phyloP scores from a whole-genome alignment of 169 alveolate species.

The Cryptosporidium ryanae region DNA sequence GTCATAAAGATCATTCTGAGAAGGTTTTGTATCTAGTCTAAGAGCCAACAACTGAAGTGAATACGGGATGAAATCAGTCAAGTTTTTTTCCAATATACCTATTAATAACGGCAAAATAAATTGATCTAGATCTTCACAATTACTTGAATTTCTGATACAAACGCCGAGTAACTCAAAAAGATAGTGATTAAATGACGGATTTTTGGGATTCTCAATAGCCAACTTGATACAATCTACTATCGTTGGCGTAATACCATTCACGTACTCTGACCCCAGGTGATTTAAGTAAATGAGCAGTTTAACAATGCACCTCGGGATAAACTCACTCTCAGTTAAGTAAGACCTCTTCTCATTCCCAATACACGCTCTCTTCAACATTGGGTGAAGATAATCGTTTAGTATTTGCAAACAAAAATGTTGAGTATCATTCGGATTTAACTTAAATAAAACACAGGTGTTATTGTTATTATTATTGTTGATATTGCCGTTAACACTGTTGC shows the following conservation, averaged over 20 bases:
- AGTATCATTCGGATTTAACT: constrained; percentile 18
- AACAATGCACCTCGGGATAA: constrained; percentile 67
- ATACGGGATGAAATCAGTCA: constrained; percentile 85
- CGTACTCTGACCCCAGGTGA: constrained; percentile 6
- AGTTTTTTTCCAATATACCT: constrained; percentile 81
- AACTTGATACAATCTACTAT: constrained; percentile 35
- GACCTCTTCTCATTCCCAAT: constrained; percentile 8
- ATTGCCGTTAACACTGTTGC: background rate
- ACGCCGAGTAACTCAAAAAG: constrained; percentile 81
- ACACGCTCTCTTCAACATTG: constrained; percentile 41
- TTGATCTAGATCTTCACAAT: constrained; percentile 36
- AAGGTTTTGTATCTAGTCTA: constrained; percentile 36
- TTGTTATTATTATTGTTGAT: background rate
- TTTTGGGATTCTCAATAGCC: constrained; percentile 84
- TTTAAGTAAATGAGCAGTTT: constrained; percentile 26
- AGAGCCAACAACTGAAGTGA: constrained; percentile 73
- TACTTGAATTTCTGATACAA: constrained; percentile 47
- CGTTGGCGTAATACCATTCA: constrained; percentile 21
- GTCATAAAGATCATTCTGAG: constrained; percentile 26
- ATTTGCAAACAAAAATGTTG: constrained; percentile 41
- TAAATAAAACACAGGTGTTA: background rate
- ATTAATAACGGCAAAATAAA: constrained; percentile 74
- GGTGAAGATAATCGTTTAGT: constrained; percentile 29
- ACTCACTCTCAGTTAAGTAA: constrained; percentile 52
- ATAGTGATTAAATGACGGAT: constrained; percentile 86